Base-by-base conservation (phyloP, 2,329 filamentous ascomycete species). In the Ophiostoma himal-ulmi region DNA sequence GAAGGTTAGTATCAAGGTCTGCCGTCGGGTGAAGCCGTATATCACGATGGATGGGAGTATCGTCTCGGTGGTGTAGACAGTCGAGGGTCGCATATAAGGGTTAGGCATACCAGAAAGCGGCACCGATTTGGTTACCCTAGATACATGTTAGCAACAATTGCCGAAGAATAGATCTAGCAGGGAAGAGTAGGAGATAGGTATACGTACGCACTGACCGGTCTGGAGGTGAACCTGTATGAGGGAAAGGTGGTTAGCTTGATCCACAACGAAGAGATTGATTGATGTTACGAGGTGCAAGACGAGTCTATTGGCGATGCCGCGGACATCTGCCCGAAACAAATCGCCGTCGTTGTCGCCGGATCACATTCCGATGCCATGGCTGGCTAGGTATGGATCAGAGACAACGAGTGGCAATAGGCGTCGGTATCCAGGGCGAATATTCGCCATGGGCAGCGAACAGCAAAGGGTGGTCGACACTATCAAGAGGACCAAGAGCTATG, bases 91-190 rank as follows among this genome's bases (percentile, higher is more conserved):
- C 44, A 20, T 14, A 4, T 20, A 48, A 11, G 44, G 39, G 52
- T 22, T 22, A 22, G n/a, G 57, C 88, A 77, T 84, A 92, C 91
- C 95, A 99, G 89, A 99, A 99, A 85, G 95, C 95, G 87, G 95
- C 95, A 94, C 95, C 95, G 78, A 98, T 97, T 92, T 99, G 95
- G 91, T 99, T 99, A 89, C 95, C 95, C 94, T 97, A 37, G 36
- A 26, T 5, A 22, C 3, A 3, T 62, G 78, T 77, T 73, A 78
- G 67, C 64, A 67, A 22, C 30, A 30, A 30, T 30, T 30, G 30
- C 4, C 30, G 30, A 30, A 30, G 30, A 4, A 36, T 62, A 17
- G 26, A 20, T 62, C 26, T 20, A 3, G 30, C 30, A 30, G 26
- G 26, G 10, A 17, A 62, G 22, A 34, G 30, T 75, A 73, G 48